These are phyloP conservation scores for Mrakia gelida DNA, from an alignment of 768 basidiomycete species.

Conservation along the genomic window DNA sequence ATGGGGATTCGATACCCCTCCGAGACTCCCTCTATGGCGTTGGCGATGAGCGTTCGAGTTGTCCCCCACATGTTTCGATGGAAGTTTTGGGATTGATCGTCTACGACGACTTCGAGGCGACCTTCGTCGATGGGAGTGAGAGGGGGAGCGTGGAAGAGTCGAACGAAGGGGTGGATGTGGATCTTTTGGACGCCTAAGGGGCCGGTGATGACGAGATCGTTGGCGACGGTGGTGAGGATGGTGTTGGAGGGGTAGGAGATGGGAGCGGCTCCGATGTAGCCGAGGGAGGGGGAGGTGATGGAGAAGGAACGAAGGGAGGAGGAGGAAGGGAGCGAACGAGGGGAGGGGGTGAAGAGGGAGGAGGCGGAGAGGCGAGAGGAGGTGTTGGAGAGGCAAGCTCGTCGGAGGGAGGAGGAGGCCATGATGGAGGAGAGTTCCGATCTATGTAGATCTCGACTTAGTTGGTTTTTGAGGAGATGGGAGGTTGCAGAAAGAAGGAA, in stretches of 20 bases:
- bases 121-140: slow-evolving; percentile 15
- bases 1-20: slow-evolving; percentile 78
- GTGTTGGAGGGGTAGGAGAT: slow-evolving; percentile 56
- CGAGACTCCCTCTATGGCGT: slow-evolving; percentile 85
- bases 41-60: slow-evolving; percentile 79
- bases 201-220: slow-evolving; percentile 55
- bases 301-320: slow-evolving; percentile 34
- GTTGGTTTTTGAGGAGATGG: neutral
- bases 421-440: neutral
- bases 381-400: neutral
- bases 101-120: slow-evolving; percentile 38
- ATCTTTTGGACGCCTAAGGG: slow-evolving; percentile 56
- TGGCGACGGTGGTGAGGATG: slow-evolving; percentile 44
- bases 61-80: slow-evolving; percentile 95
- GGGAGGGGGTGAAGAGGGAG: neutral
- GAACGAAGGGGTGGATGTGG: slow-evolving; percentile 52
- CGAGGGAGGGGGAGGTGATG: slow-evolving; percentile 35
- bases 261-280: slow-evolving; percentile 53
- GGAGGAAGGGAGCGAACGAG: neutral
- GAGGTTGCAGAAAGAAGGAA: neutral
- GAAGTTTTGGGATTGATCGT: slow-evolving; percentile 60
- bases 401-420: slow-evolving; percentile 10
- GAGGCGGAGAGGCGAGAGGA: neutral
- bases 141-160: slow-evolving; percentile 38
- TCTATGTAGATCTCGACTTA: neutral